A percentile compares a stretch with the other conserved stretches of the same genome.
Evolutionary conservation across 1,284 basidiomycete genomes (phyloP).

Genomic region (Cutaneotrichosporon arboriforme): DNA sequence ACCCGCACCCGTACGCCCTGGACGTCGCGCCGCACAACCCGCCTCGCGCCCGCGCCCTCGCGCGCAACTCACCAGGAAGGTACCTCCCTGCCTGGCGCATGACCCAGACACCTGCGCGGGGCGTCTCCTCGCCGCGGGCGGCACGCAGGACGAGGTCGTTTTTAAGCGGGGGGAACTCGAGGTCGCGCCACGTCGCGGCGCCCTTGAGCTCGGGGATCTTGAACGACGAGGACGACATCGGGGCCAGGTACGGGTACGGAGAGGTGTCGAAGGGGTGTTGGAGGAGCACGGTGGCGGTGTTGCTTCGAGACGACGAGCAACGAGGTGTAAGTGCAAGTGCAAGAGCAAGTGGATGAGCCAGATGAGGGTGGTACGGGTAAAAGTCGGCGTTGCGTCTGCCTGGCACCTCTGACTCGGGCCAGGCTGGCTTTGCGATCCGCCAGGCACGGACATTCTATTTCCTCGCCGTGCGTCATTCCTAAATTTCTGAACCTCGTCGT

Average conservation of each 20-base stretch:
- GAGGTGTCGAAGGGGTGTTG: constrained; percentile 6
- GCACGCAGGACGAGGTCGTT: constrained; percentile 89
- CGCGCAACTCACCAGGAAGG: constrained; percentile 69
- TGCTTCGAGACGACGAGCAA: no score
- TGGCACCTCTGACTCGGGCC: no score
- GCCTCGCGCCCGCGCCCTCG: not conserved
- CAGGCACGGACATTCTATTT: no score
- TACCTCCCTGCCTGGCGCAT: constrained; percentile 98
- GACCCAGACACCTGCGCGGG: constrained; percentile 94
- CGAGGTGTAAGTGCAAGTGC: no score
- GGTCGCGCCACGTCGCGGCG: constrained; percentile 30
- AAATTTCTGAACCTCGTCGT: not conserved
- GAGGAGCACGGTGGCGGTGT: not conserved
- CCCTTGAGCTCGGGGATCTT: constrained; percentile 25
- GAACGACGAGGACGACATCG: constrained; percentile 18
- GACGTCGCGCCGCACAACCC: not conserved
- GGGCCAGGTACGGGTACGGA: not conserved
- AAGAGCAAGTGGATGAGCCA: no score
- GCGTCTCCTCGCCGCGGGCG: constrained; percentile 78
- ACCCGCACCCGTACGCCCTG: not conserved
- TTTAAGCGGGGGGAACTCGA: constrained; percentile 59
- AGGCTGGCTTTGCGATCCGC: no score
- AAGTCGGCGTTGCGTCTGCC: no score
- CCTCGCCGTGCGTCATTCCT: no score
- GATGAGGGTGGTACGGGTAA: no score